Percentiles rank a stretch among this genome's conserved stretches.
phyloP scores from a whole-genome alignment of 257 asterid species.

The Gynochthodes officinalis region DNA sequence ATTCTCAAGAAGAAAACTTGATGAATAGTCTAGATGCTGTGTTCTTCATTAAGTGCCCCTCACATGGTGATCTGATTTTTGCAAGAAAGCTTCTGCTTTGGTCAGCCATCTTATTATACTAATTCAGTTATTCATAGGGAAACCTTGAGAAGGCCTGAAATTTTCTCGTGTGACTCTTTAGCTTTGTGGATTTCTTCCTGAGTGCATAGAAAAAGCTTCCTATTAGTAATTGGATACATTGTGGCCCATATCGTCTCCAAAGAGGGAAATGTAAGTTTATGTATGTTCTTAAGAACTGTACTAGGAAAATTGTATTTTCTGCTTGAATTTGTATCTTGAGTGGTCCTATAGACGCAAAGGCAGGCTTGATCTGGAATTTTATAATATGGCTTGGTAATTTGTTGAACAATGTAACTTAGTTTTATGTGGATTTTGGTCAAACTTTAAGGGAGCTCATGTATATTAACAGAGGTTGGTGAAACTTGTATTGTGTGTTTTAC shows the following conservation, averaged over 20 bases:
- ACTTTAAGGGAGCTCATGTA: too few relatives aligned
- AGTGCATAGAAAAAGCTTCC: too few relatives aligned
- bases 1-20: neutral
- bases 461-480: neutral
- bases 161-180: neutral
- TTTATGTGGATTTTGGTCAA: neutral
- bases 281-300: neutral
- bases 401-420: neutral
- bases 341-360: neutral
- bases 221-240: neutral
- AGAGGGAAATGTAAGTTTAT: neutral
- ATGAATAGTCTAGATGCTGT: neutral
- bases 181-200: neutral
- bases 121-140: neutral
- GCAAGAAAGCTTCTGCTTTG: neutral
- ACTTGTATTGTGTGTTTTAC: neutral
- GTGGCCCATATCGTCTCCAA: neutral
- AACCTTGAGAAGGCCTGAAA: neutral
- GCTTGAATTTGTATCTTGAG: neutral
- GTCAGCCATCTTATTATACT: neutral
- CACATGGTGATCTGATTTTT: neutral
- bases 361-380: neutral
- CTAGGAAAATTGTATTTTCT: neutral
- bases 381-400: neutral
- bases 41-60: neutral